Evolutionary conservation across 768 basidiomycete species (phyloP).

Genomic region (Wakefieldia striispora): DNA sequence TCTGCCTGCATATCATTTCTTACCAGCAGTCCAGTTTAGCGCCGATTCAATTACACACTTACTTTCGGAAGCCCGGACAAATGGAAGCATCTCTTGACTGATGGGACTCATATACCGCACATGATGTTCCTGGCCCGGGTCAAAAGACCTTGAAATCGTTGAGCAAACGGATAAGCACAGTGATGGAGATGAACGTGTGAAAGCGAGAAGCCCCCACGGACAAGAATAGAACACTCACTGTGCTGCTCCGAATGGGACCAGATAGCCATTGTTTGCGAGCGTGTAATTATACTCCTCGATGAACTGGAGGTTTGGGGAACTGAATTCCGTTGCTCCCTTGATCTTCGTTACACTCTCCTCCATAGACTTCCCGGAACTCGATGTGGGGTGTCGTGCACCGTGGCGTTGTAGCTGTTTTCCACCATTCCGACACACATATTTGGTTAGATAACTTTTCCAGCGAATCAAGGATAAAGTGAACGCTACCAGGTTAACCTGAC

Average conservation of each 20-base stretch:
- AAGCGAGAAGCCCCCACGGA: conserved; percentile 43
- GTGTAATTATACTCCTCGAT: conserved; percentile 48
- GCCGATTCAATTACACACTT: conserved; percentile 63
- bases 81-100: conserved; percentile 43
- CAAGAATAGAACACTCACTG: conserved; percentile 50
- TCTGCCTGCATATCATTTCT: background rate
- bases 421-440: no score
- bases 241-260: conserved; percentile 63
- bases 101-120: conserved; percentile 52
- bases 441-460: no score
- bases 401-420: conserved; percentile 64
- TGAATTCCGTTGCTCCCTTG: conserved; percentile 34
- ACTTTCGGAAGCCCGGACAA: conserved; percentile 46
- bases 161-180: background rate
- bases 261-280: conserved; percentile 47
- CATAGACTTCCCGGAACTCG: conserved; percentile 40
- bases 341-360: conserved; percentile 51
- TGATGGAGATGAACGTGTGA: conserved; percentile 37
- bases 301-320: no score
- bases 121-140: conserved; percentile 49
- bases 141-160: conserved; percentile 37
- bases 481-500: conserved; percentile 19
- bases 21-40: conserved; percentile 64
- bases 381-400: conserved; percentile 71
- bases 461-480: no score